A percentile compares a stretch with the other conserved stretches of the same genome.
Conservation (phyloP, 768 basidiomycete species). For the Tephrocybe sp. region DNA sequence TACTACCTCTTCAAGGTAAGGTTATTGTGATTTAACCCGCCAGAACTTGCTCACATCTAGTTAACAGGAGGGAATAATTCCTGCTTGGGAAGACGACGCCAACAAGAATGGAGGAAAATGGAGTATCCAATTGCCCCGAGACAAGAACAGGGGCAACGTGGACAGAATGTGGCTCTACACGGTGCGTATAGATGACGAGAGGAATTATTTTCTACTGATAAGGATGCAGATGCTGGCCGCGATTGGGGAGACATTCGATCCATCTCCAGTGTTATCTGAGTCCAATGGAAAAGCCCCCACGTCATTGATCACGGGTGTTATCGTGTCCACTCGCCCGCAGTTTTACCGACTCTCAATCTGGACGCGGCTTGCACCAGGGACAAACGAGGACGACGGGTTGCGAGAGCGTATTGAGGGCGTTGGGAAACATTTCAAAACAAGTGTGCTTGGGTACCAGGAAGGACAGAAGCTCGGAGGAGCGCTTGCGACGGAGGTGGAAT, state of each 20-base stretch:
- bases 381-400: constrained; percentile 49
- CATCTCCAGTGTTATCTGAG: constrained; percentile 58
- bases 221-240: constrained; percentile 90
- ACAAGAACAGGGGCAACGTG: constrained; percentile 81
- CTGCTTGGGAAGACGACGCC: constrained; percentile 96
- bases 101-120: constrained; percentile 99
- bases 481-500: constrained; percentile 94
- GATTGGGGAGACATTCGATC: constrained; percentile 98
- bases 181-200: constrained; percentile 40
- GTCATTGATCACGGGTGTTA: constrained; percentile 87
- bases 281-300: constrained; percentile 39
- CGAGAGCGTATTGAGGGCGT: constrained; percentile 81
- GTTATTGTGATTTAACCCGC: constrained; percentile 1
- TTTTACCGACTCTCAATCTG: constrained; percentile 98
- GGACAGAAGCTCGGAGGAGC: constrained; percentile 74
- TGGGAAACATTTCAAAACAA: constrained; percentile 88
- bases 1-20: constrained; percentile 97
- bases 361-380: constrained; percentile 80
- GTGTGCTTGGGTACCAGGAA: constrained; percentile 79
- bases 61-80: constrained; percentile 88
- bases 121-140: constrained; percentile 95
- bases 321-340: constrained; percentile 89
- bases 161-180: constrained; percentile 99
- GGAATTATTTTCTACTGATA: neutral
- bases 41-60: constrained; percentile 3